Base-by-base conservation (phyloP, 139 green algal genomes). In the Chlamydomonas sphaeroides region DNA sequence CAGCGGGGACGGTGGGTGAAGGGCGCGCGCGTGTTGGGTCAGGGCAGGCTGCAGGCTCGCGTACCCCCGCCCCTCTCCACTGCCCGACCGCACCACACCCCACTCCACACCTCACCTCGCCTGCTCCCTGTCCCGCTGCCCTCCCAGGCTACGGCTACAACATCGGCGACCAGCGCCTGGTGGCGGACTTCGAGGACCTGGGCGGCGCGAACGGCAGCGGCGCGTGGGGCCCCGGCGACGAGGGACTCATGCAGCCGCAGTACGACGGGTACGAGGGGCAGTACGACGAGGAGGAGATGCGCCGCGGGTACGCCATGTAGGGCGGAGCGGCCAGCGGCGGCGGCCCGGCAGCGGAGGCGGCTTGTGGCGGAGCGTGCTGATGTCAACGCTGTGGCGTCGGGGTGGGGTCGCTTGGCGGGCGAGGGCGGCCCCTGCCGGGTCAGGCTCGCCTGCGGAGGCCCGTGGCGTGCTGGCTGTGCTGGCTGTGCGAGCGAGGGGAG, bases 171-270 rank as follows among this genome's bases (percentile, higher is more conserved):
- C 81, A 90, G 70, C 75, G 86, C 4, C 59, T 89, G 78, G 76
- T 90, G 45, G 69, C 76, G 32, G 70, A 87, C 70, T 87, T 90
- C 39, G 86, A 90, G 10, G 86, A 90, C 35, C 78, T 86, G 28
- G n/a, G 17, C 28, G 66, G 59, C 57, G 36, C 21, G 30, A 76
- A 39, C 65, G 68, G 65, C 26, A 28, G 49, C 36, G 33, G 17
- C 48, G 33, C 45, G 6, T 84, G 78, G 78, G 78, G 66, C 53
- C 49, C 78, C 17, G 68, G 68, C 51, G 63, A 77, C 36, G 78
- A 65, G 78, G 66, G 65, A 23, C 35, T 71, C 30, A 75, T 84
- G 77, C 51, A 79, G 6, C 11, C 28, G 49, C 69, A 56, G 59
- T 78, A 86, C 63, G 82, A 62, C 23, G 72, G 68, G 25, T 83